Conservation (phyloP, 306 rosid species). For the Acacia confusa region DNA sequence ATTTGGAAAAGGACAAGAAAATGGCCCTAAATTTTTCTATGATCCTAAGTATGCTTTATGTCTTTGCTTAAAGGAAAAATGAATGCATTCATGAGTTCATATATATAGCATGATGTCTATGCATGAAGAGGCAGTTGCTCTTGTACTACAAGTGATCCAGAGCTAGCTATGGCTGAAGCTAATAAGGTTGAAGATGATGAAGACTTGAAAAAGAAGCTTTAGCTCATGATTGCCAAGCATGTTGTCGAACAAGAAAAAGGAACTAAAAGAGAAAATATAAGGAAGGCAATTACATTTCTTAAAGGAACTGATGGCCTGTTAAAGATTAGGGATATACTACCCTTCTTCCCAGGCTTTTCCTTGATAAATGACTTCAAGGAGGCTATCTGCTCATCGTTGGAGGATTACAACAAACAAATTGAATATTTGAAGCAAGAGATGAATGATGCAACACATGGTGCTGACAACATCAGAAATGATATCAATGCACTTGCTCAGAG, state of each 20-base stretch:
- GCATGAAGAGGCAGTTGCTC: constrained; percentile 99
- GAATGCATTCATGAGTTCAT: constrained; percentile 99
- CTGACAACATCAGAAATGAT: constrained; percentile 94
- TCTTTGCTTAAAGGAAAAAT: constrained; percentile 95
- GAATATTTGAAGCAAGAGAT: constrained; percentile 91
- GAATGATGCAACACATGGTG: constrained; percentile 98
- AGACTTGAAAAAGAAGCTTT: constrained; percentile 96
- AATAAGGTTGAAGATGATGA: constrained; percentile 97
- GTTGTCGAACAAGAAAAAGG: constrained; percentile 95
- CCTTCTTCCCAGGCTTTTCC: constrained; percentile 96
- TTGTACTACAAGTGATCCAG: constrained; percentile 98
- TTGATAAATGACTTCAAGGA: constrained; percentile 97
- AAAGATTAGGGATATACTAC: constrained; percentile 92
- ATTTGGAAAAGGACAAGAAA: constrained; percentile 89
- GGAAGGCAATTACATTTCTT: constrained; percentile 97
- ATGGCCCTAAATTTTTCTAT: constrained; percentile 91
- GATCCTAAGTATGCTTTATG: constrained; percentile 98
- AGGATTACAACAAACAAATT: constrained; percentile 98
- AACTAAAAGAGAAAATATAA: constrained; percentile 92
- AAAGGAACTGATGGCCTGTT: constrained; percentile 96
- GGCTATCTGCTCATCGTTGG: constrained; percentile 92
- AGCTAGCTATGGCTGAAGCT: constrained; percentile 99
- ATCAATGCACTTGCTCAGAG: constrained; percentile 98
- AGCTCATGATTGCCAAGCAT: constrained; percentile 98
- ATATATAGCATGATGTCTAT: constrained; percentile 99